Base-by-base conservation (phyloP, 345 rosid genomes). In the Diplotaxis tenuifolia region DNA sequence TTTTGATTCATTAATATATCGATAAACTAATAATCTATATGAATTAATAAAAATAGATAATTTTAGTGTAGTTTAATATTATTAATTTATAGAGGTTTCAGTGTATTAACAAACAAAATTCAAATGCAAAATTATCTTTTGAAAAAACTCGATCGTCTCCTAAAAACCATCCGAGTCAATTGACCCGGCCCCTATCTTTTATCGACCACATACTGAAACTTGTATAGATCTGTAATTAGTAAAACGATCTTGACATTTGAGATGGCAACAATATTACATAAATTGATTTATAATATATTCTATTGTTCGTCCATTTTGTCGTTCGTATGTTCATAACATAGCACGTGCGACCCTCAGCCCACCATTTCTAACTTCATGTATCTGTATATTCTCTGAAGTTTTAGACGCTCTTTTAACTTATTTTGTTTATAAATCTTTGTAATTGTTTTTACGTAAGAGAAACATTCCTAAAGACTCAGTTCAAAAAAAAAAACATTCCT, bases 291-390 rank as follows among this genome's bases (percentile, higher is more conserved):
- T 22, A 21, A 55, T 22, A 38, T 55, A 38, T 40, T 22, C 55
- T n/a, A 57, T 57, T n/a, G n/a, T 69, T 57, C 65, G 27, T 40
- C 40, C 65, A 20, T 40, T 55, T 3, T 69, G 40, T 8, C n/a
- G n/a, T 25, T 18, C 36, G 65, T 69, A 42, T 56, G 42, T 31
- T 42, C 56, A 20, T 40, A 57, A 25, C 40, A 2, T 69, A 57
- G 19, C 65, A 69, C 73, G 65, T 69, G 65, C 65, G n/a, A n/a
- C 3, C 40, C 65, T 16, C 56, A 40, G 42, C 65, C 73, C 73
- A 69, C 65, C 73, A 69, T 27, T 18, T 40, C 19, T 12, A 69
- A 40, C 55, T 25, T 40, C 40, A 69, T n/a, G n/a, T n/a, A n/a
- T 25, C 40, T 15, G 27, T 27, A 40, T 36, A 40, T 47, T 61